These are phyloP conservation scores for Thermochaetoides dissita DNA, from an alignment of 2,329 filamentous ascomycete species.

Conservation along the genomic window DNA sequence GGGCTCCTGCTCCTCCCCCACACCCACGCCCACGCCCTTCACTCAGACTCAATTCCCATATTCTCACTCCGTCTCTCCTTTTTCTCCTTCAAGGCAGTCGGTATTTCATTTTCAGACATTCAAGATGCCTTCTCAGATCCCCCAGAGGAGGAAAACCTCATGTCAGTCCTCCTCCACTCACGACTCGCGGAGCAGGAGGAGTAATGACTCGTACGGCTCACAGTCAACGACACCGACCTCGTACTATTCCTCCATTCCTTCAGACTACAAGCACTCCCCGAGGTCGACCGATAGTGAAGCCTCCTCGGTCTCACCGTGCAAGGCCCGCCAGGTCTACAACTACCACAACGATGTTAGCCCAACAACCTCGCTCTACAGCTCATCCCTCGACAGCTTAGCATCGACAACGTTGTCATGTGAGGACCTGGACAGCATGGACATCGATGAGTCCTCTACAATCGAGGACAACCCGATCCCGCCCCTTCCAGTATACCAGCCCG, in stretches of 20 bases:
- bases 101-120: background rate
- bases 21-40: background rate
- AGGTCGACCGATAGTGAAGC: slow-evolving; percentile 5
- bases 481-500: slow-evolving; percentile 46
- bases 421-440: slow-evolving; percentile 30
- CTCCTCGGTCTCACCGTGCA: slow-evolving; percentile 1
- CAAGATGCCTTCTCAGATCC: slow-evolving; percentile 19
- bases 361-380: slow-evolving; percentile 25
- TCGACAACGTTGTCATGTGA: slow-evolving; percentile 55
- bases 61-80: background rate
- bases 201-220: slow-evolving; percentile 32
- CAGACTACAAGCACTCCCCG: slow-evolving; percentile 21
- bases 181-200: slow-evolving; percentile 24
- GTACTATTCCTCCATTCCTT: slow-evolving; percentile 26
- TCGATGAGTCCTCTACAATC: slow-evolving; percentile 20
- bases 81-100: background rate
- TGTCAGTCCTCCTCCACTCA: slow-evolving; percentile 24
- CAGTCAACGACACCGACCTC: slow-evolving; percentile 35
- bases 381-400: slow-evolving; percentile 52
- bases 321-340: slow-evolving; percentile 10
- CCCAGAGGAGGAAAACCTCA: slow-evolving; percentile 24
- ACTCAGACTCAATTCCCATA: slow-evolving; percentile 2
- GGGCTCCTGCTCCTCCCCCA: too few relatives aligned
- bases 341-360: slow-evolving; percentile 15
- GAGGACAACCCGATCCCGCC: slow-evolving; percentile 31